These are phyloP conservation scores for Tylopilus sp. DNA, from an alignment of 1,284 basidiomycete species.

Conservation along the genomic window DNA sequence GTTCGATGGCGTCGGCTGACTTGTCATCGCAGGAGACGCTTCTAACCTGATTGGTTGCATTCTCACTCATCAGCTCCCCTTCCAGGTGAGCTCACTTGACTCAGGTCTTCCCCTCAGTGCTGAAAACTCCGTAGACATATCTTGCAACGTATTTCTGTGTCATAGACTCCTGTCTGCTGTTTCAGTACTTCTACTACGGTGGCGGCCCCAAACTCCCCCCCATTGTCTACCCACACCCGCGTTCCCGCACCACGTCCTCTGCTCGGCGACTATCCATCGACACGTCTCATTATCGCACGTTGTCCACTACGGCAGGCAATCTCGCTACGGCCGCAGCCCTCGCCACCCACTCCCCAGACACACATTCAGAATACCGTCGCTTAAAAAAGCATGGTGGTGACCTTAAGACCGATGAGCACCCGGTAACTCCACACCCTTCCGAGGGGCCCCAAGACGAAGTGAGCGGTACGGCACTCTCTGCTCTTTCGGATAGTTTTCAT, in stretches of 20 bases:
- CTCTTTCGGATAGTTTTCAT: constrained; percentile 65
- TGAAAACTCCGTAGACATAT: constrained; percentile 56
- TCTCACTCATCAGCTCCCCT: constrained; percentile 89
- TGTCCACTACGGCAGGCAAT: constrained; percentile 64
- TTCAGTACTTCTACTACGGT: constrained; percentile 78
- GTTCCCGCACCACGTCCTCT: constrained; percentile 43
- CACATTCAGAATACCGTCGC: constrained; percentile 28
- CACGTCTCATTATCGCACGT: constrained; percentile 59
- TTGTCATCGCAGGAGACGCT: constrained; percentile 61
- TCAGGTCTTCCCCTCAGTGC: background rate
- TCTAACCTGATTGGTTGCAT: constrained; percentile 90
- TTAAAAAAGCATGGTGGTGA: constrained; percentile 18
- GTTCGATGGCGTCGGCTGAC: constrained; percentile 7
- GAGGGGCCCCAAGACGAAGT: constrained; percentile 47
- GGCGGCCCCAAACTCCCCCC: constrained; percentile 33
- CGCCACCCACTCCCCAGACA: constrained; percentile 53
- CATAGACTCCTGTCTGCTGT: constrained; percentile 70
- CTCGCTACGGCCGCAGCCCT: constrained; percentile 64
- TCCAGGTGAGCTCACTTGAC: constrained; percentile 62
- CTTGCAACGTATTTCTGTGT: constrained; percentile 86
- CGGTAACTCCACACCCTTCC: constrained; percentile 7
- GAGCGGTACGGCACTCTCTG: constrained; percentile 49
- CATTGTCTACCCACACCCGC: constrained; percentile 37
- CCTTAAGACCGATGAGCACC: constrained; percentile 21
- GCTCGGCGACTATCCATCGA: constrained; percentile 47